Evolutionary conservation across 768 basidiomycete genomes (phyloP).

Genomic region (Lenzites betulinus): DNA sequence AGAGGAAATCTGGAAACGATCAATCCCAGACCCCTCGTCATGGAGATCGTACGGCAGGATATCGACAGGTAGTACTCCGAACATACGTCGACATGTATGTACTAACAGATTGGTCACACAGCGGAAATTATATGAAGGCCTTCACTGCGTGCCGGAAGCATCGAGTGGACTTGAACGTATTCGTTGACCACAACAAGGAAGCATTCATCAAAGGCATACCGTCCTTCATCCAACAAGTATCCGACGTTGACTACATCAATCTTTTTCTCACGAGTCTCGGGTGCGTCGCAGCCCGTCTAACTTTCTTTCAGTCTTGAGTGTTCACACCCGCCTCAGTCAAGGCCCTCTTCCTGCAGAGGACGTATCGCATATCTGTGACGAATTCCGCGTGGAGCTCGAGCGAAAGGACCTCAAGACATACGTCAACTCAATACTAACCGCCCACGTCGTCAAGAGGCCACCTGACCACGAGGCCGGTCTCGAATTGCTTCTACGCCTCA

Average conservation of each 20-base stretch:
- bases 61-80: constrained; percentile 54
- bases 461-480: constrained; percentile 90
- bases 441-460: constrained; percentile 89
- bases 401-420: constrained; percentile 72
- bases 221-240: constrained; percentile 80
- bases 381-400: constrained; percentile 73
- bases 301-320: neutral
- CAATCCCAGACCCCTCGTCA: constrained; percentile 87
- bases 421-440: constrained; percentile 88
- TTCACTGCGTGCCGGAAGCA: constrained; percentile 93
- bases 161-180: constrained; percentile 84
- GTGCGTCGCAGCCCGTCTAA: constrained; percentile 42
- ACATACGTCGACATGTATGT: neutral
- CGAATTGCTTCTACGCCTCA: constrained; percentile 68
- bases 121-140: constrained; percentile 80
- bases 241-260: constrained; percentile 90
- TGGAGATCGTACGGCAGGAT: constrained; percentile 79
- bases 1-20: constrained; percentile 96
- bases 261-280: constrained; percentile 86
- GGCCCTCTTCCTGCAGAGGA: constrained; percentile 58
- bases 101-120: constrained; percentile 30
- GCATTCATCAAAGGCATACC: constrained; percentile 64
- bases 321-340: constrained; percentile 45
- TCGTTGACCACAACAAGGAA: constrained; percentile 80
- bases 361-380: constrained; percentile 74